Conservation (phyloP, 148 eudicot genomes). For the Agrostemma githago region DNA sequence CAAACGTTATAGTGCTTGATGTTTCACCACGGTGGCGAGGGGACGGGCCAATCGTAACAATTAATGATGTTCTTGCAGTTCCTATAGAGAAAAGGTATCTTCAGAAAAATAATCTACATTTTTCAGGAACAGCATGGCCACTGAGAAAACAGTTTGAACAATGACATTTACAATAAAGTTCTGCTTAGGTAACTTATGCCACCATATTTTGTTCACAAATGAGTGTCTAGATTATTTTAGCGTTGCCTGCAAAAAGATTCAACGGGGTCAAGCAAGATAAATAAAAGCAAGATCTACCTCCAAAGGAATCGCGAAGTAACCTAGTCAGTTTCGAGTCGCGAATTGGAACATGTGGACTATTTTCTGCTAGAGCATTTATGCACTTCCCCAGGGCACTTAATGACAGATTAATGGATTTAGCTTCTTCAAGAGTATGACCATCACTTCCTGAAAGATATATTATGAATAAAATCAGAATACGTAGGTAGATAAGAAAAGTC, state of each 20-base stretch:
- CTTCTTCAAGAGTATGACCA: conserved; percentile 90
- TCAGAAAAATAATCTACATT: conserved; percentile 14
- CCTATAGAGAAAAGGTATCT: conserved; percentile 37
- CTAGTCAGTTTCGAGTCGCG: conserved; percentile 98
- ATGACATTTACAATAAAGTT: background rate
- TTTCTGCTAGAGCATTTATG: conserved; percentile 92
- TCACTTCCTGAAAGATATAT: conserved; percentile 61
- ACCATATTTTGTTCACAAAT: background rate
- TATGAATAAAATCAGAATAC: conserved; percentile 5
- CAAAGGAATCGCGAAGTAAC: conserved; percentile 92
- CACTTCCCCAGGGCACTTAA: conserved; percentile 92
- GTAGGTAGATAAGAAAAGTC: background rate
- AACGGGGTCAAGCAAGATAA: background rate
- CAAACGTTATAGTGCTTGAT: conserved; percentile 83
- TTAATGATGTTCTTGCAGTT: conserved; percentile 77
- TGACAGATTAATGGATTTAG: conserved; percentile 89
- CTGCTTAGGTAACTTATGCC: background rate
- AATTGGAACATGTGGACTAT: conserved; percentile 86
- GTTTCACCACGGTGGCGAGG: conserved; percentile 92
- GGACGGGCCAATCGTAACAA: conserved; percentile 86
- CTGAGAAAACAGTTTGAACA: background rate
- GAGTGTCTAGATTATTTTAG: background rate
- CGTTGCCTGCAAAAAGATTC: background rate
- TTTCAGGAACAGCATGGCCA: background rate
- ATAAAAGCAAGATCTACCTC: conserved; percentile 46